Evolutionary conservation across 2,329 filamentous ascomycete genomes (phyloP), one percentile per base, ranked within the genome.

Genomic region (Teratosphaeria nubilosa): DNA sequence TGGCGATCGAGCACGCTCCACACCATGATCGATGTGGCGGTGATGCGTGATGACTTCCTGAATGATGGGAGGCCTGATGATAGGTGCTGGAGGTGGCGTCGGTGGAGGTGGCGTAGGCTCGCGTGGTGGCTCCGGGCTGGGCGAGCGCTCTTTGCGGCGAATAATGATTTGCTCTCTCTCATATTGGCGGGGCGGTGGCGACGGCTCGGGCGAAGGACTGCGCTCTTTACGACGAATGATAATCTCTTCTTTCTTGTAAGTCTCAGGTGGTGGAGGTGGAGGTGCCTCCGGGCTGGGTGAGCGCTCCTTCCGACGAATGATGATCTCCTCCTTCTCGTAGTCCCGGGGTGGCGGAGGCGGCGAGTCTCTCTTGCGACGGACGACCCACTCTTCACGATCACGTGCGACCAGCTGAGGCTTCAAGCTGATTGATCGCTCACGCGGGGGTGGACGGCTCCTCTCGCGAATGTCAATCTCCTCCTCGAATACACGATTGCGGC

Each of bases 21-120:
- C 72, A 55, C 77, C 91, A 74, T 95, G 90, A 69, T 95, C 88
- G 65, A 95, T 87, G 69, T 92, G 88, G 59, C 86, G 82, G 70
- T 94, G 92, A 74, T 94, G 89, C 0, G 90, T 95, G 64, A 95
- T 91, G 59, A 95, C 85, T 70, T 96, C 89, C 68, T 92, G 85
- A 73, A 92, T 88, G 65, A 95, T 90, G 0, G 86, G 87, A 34
- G 90, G 90, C 22, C 86, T 85, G 50, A 84, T 82, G 66, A 94
- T 86, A 51, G 87, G 80, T 62, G 81, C 80, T 31, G 83, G 84
- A 51, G 81, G 79, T 31, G 83, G 84, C 51, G 81, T 78, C 53
- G 75, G 74, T 51, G 77, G 76, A 52, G 75, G 74, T 51, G 77
- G 76, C 30, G 72, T 70, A 9, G 76, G 74, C 53, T 75, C 72